Evolutionary conservation across 2,329 filamentous ascomycete genomes (phyloP).

Genomic region (Penicillium sp.): DNA sequence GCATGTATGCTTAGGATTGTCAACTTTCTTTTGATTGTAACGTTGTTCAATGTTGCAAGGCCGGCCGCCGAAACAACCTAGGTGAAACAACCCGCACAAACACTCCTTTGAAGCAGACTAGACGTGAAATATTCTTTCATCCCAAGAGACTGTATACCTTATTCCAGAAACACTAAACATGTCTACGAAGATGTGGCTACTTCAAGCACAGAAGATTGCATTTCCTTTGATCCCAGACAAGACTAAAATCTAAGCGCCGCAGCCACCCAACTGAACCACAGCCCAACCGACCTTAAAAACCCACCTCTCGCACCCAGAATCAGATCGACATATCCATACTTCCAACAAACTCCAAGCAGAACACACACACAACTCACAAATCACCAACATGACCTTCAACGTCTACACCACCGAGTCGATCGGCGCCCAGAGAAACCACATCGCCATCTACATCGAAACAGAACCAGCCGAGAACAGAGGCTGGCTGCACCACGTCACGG

Average conservation of each 20-base stretch:
- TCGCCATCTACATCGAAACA: conserved; percentile 21
- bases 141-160: too few relatives aligned
- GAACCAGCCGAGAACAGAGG: conserved; percentile 9
- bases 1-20: not conserved
- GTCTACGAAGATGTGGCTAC: too few relatives aligned
- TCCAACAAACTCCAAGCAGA: too few relatives aligned
- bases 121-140: too few relatives aligned
- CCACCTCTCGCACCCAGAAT: too few relatives aligned
- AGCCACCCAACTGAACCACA: not conserved
- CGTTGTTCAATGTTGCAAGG: too few relatives aligned
- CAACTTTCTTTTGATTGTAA: not conserved
- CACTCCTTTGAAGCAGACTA: too few relatives aligned
- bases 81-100: too few relatives aligned
- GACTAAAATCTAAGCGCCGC: not conserved
- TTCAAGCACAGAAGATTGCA: not conserved
- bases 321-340: too few relatives aligned
- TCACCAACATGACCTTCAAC: conserved; percentile 8
- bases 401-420: conserved; percentile 18
- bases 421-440: conserved; percentile 14
- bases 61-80: too few relatives aligned
- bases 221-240: not conserved
- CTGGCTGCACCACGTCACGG: conserved; percentile 17
- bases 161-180: too few relatives aligned
- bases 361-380: not conserved
- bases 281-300: not conserved